Base-by-base conservation (phyloP, 169 alveolate species). In the Toxoplasma gondii region DNA sequence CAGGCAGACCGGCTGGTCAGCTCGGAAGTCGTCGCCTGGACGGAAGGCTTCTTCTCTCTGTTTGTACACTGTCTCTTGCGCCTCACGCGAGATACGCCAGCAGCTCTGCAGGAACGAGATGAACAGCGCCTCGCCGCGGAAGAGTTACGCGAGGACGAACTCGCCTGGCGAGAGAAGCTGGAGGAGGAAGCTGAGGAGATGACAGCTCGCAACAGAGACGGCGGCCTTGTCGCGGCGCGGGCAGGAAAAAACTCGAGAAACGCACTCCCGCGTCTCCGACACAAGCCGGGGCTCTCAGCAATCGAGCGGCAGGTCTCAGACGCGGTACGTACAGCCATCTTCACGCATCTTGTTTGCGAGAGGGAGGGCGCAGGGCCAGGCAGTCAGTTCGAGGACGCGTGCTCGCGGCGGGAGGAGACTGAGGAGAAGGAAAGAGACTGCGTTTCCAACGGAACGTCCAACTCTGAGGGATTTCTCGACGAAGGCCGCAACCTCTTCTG, bases 31-130 rank as follows among this genome's bases (percentile, higher is more conserved):
- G 43, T 44, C 54, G 87, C 91, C 10, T 92, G 94, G 94, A 88
- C 82, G 27, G 91, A n/a, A 49, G 94, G 94, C 19, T 54, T 82
- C 43, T 92, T 92, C 41, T 81, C 70, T 1, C 86, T 92, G 39
- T 58, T 92, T 39, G 78, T 92, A 19, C 10, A 53, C 29, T 38
- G 49, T 34, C 82, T 67, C 41, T 74, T 43, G 54, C 78, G 38
- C 7, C 43, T 92, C 43, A 83, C 94, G 44, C 24, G 69, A 27
- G 54, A 83, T 58, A 41, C 58, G 19, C 94, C 94, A 1, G 92
- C 94, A 0, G 94, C 94, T 29, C 74, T 92, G 34, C 74, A 44
- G 49, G 94, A 88, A 27, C 54, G 45, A 5, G 64, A 44, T 1
- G 81, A 41, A 67, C 90, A 41, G 67, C 53, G 90, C 39, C 5